phyloP scores from a whole-genome alignment of 805 yeast genomes.

The Yamadazyma akitaensis region DNA sequence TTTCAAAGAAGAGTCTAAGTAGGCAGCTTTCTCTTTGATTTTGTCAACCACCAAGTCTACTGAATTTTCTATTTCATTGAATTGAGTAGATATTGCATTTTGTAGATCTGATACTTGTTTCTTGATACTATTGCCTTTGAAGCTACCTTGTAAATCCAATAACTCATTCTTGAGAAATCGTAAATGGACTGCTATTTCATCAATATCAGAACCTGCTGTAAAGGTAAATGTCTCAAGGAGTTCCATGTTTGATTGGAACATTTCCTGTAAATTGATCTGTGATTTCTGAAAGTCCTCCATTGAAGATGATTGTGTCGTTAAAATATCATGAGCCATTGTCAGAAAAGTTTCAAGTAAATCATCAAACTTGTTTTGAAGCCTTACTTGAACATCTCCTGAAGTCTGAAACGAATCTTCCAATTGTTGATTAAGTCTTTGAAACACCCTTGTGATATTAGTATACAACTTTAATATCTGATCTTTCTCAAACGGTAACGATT shows the following conservation, averaged over 20 bases:
- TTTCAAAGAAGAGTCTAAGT: constrained; percentile 7
- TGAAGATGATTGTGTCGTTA: neutral
- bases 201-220: constrained; percentile 4
- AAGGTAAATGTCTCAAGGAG: neutral
- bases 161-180: constrained; percentile 8
- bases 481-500: constrained; percentile 50
- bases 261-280: neutral
- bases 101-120: neutral
- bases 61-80: constrained; percentile 3
- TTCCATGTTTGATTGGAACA: neutral
- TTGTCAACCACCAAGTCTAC: constrained; percentile 1
- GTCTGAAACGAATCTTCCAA: neutral
- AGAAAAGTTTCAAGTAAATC: constrained; percentile 1
- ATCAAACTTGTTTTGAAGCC: constrained; percentile 14
- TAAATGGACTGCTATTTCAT: constrained; percentile 13
- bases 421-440: constrained; percentile 9
- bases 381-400: constrained; percentile 7
- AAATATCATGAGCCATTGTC: neutral
- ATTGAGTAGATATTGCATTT: neutral
- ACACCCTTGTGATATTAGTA: constrained; percentile 40
- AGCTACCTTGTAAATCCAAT: neutral
- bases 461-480: constrained; percentile 47
- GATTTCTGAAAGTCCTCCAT: neutral
- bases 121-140: neutral
- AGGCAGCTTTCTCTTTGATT: constrained; percentile 1